A percentile compares a stretch with the other conserved stretches of the same genome.
Conservation (phyloP, 2,329 filamentous ascomycete genomes). For the Fusarium fracticaudum region DNA sequence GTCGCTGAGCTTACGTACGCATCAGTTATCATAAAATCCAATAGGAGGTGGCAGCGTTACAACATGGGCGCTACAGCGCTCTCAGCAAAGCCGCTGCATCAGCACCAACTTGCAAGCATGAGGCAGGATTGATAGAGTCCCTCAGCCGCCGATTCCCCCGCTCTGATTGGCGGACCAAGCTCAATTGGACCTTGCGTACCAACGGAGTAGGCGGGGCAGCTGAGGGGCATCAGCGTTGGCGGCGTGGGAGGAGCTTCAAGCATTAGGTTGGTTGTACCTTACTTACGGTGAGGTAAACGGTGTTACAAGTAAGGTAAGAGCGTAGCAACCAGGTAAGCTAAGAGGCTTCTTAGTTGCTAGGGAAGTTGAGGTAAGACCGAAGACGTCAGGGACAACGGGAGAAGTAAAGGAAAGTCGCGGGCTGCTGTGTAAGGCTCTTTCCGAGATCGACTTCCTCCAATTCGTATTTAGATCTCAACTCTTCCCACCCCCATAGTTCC, state of each 20-base stretch:
- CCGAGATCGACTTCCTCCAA: conserved; percentile 27
- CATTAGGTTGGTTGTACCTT: background rate
- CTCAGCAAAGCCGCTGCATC: conserved; percentile 23
- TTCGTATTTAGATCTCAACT: conserved; percentile 36
- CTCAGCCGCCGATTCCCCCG: conserved; percentile 6
- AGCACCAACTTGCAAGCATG: conserved; percentile 26
- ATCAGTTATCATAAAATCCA: conserved; percentile 22
- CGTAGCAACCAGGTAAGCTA: conserved; percentile 17
- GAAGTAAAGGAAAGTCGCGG: conserved; percentile 4
- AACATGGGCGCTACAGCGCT: conserved; percentile 35
- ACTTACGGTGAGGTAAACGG: conserved; percentile 29
- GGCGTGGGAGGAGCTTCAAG: conserved; percentile 40
- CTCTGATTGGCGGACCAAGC: conserved; percentile 28
- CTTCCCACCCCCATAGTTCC: conserved; percentile 25
- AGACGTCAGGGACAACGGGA: conserved; percentile 22
- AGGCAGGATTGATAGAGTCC: conserved; percentile 21
- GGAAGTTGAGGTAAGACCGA: conserved; percentile 7
- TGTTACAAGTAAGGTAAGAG: conserved; percentile 20
- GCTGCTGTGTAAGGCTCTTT: conserved; percentile 23
- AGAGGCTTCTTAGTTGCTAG: conserved; percentile 14
- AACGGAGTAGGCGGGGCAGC: conserved; percentile 40
- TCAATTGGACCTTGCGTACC: conserved; percentile 17
- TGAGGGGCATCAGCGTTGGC: conserved; percentile 39
- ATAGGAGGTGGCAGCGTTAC: conserved; percentile 36
- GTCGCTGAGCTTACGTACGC: conserved; percentile 21